Evolutionary conservation across 1,284 basidiomycete species (phyloP).

Genomic region (Moesziomyces globuligerus): DNA sequence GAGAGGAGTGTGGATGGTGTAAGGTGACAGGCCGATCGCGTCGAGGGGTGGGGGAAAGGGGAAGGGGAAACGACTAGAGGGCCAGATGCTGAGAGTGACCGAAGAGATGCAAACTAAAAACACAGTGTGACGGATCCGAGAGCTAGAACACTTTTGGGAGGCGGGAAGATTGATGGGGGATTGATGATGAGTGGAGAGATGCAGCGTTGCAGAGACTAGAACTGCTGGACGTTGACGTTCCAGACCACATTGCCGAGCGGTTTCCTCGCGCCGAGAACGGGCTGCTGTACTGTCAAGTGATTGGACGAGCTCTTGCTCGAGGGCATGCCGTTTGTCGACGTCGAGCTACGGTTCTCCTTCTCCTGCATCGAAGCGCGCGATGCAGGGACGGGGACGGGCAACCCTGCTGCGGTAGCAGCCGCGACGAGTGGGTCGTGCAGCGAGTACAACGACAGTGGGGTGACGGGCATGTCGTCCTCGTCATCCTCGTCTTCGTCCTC

Average conservation of each 20-base stretch:
- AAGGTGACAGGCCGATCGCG: too few species aligned
- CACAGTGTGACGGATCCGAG: constrained; percentile 32
- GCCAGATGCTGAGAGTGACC: constrained; percentile 15
- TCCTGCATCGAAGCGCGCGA: constrained; percentile 34
- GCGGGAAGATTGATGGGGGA: too few species aligned
- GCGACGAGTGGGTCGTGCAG: constrained; percentile 58
- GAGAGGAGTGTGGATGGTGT: constrained; percentile 6
- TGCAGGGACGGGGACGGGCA: constrained; percentile 37
- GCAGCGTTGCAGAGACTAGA: constrained; percentile 8
- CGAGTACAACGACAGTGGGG: constrained; percentile 63
- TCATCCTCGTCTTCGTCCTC: constrained; percentile 65
- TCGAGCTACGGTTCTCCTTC: constrained; percentile 27
- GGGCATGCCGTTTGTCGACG: constrained; percentile 9
- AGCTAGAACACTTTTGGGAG: constrained; percentile 16
- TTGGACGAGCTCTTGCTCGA: constrained; percentile 34
- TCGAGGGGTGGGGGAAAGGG: background rate
- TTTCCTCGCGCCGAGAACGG: constrained; percentile 31
- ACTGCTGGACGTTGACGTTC: constrained; percentile 48
- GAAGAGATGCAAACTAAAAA: constrained; percentile 34
- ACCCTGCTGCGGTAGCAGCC: constrained; percentile 35
- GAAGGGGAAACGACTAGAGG: constrained; percentile 1
- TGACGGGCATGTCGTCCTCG: constrained; percentile 65
- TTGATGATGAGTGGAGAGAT: background rate
- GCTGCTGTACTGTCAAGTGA: constrained; percentile 38
- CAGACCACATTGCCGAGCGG: constrained; percentile 38